Evolutionary conservation across 1,284 basidiomycete species (phyloP), one percentile per base, ranked within the genome.

Genomic region (Phylloboletellus chloephorus): DNA sequence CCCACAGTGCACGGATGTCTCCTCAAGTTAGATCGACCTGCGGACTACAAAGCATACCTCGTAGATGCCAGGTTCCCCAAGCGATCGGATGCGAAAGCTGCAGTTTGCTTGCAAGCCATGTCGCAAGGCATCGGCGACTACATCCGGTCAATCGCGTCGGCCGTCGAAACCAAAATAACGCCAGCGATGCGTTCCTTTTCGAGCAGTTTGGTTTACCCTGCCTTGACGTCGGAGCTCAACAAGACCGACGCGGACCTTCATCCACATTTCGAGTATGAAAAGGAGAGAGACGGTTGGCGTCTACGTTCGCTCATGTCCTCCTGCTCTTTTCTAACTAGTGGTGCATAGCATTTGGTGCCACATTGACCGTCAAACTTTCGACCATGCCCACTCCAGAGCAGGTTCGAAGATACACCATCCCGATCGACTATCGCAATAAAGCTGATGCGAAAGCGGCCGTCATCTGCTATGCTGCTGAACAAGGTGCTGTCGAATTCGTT

Each of bases 361-460:
- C 59, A 3, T 43, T 83, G 49, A 60, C 56, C 2, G 56, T 79
- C 29, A 61, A 67, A 30, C 50, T 79, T n/a, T 66, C 65, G 7
- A 46, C 60, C 25, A 38, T 52, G 8, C 45, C 65, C 4, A 42
- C 48, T 8, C 29, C 59, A 49, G 60, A 67, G 16, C 57, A 67
- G 33, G 50, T 61, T 24, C 66, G 65, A 25, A 58, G 55, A 35
- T 82, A 75, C 56, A 54, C 56, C 0, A 72, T 73, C 8, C 60
- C 69, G 12, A 52, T 64, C 11, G 69, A 75, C 45, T 82, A 79
- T 52, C 66, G 72, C 26, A 72, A 64, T 22, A 76, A 76, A 48
- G 66, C 64, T 10, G 80, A 84, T 46, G 80, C 81, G 7, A 79
- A 73, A 54, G 61, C 68, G 13, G 79, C 75, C 12, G 78, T 73